Evolutionary conservation across 805 yeast species (phyloP), one percentile per base, ranked within the genome.

Genomic region (Yamadazyma ubonensis): DNA sequence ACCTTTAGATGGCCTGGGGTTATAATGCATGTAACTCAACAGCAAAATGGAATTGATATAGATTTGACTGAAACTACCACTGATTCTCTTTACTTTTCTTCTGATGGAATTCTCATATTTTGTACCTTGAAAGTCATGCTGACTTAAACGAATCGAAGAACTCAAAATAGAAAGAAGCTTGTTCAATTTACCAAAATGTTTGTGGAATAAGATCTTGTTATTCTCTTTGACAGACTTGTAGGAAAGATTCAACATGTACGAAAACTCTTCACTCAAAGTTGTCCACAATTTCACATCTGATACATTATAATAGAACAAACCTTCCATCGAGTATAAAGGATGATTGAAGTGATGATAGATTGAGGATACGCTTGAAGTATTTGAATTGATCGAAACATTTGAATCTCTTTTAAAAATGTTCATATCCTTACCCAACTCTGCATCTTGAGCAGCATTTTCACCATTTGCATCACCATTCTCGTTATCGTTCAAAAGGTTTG

Each of bases 31-130:
- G 22, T 69, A 64, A 33, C 68, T 65, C 38, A 83, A 64, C 54
- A 77, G 83, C n/a, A 84, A 55, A 35, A 75, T 68, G 6, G 86
- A 84, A 52, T 80, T 80, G 41, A 83, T 75, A 42, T 80, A 78
- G 41, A 85, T 71, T 43, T 79, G 83, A 2, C 86, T 75, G 42
- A 79, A 70, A 1, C 82, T 66, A 6, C 71, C 61, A 0, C 80
- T 73, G 11, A 83, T 63, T 43, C 73, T 70, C 50, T 71, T 77
- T 48, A 83, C 57, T 27, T 76, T 60, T 39, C 67, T 65, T 41
- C 75, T 69, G 9, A 82, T 70, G 8, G 73, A 59, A 17, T 57
- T 59, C 38, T 76, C 75, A 41, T 70, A 66, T 23, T 71, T 70
- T 10, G 78, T 71, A 17, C 62, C 65, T 8, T 60, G 57, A 31